These are phyloP conservation scores for Penicillium sp. DNA, from an alignment of 2,329 filamentous ascomycete species.

Conservation along the genomic window DNA sequence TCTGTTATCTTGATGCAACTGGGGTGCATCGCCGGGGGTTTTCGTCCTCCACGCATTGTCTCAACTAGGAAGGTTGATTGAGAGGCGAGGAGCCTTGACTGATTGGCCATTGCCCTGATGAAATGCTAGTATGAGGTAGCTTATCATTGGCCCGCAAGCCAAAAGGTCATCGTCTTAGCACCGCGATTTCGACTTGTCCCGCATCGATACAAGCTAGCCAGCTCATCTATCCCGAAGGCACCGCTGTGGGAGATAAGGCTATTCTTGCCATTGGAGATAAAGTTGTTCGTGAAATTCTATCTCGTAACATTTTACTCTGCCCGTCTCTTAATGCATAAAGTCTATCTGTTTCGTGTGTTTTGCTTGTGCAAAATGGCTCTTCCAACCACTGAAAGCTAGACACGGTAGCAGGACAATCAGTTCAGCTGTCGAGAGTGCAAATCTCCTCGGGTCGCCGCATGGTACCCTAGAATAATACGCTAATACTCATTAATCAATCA, in stretches of 20 bases:
- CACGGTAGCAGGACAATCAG: not conserved
- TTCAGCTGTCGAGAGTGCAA: not conserved
- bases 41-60: not conserved
- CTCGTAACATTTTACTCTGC: not conserved
- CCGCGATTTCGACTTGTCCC: not conserved
- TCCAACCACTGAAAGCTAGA: not conserved
- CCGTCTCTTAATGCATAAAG: not conserved
- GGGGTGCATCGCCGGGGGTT: not conserved
- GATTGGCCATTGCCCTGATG: not conserved
- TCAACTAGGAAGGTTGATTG: constrained; percentile 4
- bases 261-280: not conserved
- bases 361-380: not conserved
- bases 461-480: not conserved
- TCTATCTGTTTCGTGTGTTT: not conserved
- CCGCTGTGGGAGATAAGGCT: not conserved
- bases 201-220: not conserved
- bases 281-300: not conserved
- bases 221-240: not conserved
- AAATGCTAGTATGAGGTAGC: not conserved
- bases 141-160: not conserved
- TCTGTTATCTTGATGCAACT: not conserved
- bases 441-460: not conserved
- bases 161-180: not conserved
- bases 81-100: not conserved
- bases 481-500: too few relatives aligned